A percentile compares a stretch with the other conserved stretches of the same genome.
phyloP scores from a whole-genome alignment of 1,284 basidiomycete genomes.

The Dichomitus squalens region DNA sequence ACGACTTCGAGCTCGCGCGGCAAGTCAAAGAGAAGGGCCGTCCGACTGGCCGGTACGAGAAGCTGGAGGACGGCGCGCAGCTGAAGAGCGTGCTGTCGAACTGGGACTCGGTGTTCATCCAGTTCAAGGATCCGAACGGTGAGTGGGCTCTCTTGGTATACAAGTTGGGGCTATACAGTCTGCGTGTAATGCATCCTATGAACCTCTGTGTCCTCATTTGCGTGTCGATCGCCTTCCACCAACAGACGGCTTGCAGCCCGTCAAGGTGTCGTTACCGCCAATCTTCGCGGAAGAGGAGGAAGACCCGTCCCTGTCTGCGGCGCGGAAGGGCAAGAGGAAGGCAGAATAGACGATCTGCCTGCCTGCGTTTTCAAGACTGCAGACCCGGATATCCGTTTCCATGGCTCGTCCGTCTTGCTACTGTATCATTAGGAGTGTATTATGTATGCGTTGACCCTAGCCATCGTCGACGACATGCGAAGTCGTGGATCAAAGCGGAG shows the following conservation, averaged over 20 bases:
- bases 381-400: no score
- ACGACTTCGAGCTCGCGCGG: slow-evolving; percentile 69
- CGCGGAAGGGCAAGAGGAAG: slow-evolving; percentile 53
- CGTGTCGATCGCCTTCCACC: background rate
- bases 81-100: slow-evolving; percentile 54
- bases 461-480: no score
- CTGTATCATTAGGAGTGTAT: background rate
- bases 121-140: slow-evolving; percentile 63
- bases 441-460: background rate
- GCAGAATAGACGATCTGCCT: slow-evolving; percentile 23
- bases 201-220: background rate
- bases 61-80: slow-evolving; percentile 44
- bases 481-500: slow-evolving; percentile 14
- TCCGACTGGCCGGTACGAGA: slow-evolving; percentile 51
- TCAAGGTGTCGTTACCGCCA: slow-evolving; percentile 44
- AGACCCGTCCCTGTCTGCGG: slow-evolving; percentile 27
- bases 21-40: slow-evolving; percentile 52
- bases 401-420: background rate
- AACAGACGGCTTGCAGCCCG: slow-evolving; percentile 44
- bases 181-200: background rate
- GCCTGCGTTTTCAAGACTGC: no score
- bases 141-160: slow-evolving; percentile 26
- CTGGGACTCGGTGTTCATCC: slow-evolving; percentile 69
- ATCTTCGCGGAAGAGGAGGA: slow-evolving; percentile 49
- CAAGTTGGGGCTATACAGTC: background rate